Base-by-base conservation (phyloP, 768 basidiomycete species). In the Kwoniella dejecticola region DNA sequence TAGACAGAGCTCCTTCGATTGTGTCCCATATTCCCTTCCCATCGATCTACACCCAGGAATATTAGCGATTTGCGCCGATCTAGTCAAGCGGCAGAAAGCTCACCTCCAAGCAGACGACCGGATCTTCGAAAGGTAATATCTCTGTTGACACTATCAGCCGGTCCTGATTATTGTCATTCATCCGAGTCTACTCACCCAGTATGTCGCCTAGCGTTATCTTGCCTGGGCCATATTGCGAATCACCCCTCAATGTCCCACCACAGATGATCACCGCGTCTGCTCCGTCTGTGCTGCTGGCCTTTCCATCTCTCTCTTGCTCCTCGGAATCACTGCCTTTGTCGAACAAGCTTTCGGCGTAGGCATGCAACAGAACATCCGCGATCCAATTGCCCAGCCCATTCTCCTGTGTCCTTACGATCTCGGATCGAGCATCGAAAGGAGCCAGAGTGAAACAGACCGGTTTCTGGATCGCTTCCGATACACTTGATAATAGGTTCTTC, bases 121-220 rank as follows among this genome's bases (percentile, higher is more conserved):
- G 87, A 68, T 95, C 92, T 57, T 89, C 88, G 62, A 92, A 95
- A 0, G 92, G 92, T 27, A 95, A 78, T 19, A 94, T 91, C 73
- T 93, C 92, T 66, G 47, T 15, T 47, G 21, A 10, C 40, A 7
- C 26, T 42, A 0, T 17, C 2, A 53, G 8, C 19, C 63, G 24
- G 56, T 50, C 26, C 27, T 19, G 26, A 26, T 15, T 27, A 54
- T 13, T 23, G 27, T 33, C 27, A 17, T 13, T 24, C 11, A 21
- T 13, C 11, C 13, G 24, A 38, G 24, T 13, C 23, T 31, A 54
- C 67, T 64, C 33, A 75, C 69, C 74, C 38, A 93, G 72, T 56
- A 94, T 88, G 73, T 96, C 88, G 0, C 92, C 91, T 1, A 96
- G 81, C 3, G 87, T 92, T 52, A 96, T 81, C 29, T 83, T 75